These are phyloP conservation scores for Crucibulum laeve DNA, from an alignment of 768 basidiomycete species.

Conservation along the genomic window DNA sequence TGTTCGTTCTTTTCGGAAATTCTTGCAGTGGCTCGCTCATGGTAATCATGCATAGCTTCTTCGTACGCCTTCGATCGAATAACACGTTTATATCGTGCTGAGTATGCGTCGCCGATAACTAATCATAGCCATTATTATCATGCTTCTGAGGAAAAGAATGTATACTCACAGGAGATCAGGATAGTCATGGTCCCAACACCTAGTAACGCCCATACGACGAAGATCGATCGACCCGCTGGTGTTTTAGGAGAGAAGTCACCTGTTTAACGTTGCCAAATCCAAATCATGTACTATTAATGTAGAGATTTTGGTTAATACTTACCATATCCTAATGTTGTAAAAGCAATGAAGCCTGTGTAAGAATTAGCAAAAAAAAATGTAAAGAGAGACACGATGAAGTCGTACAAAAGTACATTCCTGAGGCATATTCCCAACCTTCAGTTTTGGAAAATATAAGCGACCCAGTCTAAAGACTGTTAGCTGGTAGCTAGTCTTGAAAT, in stretches of 20 bases:
- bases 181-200: slow-evolving; percentile 77
- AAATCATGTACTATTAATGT: neutral
- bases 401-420: slow-evolving; percentile 71
- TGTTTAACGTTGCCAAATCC: slow-evolving; percentile 10
- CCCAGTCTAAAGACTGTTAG: slow-evolving; percentile 42
- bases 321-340: slow-evolving; percentile 73
- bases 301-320: slow-evolving; percentile 1
- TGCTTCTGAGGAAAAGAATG: neutral
- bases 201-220: slow-evolving; percentile 74
- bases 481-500: neutral
- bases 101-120: slow-evolving; percentile 68
- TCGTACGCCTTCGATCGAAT: slow-evolving; percentile 32
- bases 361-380: neutral
- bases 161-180: slow-evolving; percentile 56
- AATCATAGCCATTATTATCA: neutral
- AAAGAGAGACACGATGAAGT: neutral
- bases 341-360: slow-evolving; percentile 58
- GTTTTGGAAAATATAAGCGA: slow-evolving; percentile 65
- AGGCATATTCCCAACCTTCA: slow-evolving; percentile 64
- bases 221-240: slow-evolving; percentile 69
- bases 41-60: neutral
- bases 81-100: slow-evolving; percentile 56
- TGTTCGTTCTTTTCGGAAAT: neutral
- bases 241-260: slow-evolving; percentile 62
- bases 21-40: neutral